phyloP scores from a whole-genome alignment of 495 filamentous ascomycete species.

The Penicillium ucsense region DNA sequence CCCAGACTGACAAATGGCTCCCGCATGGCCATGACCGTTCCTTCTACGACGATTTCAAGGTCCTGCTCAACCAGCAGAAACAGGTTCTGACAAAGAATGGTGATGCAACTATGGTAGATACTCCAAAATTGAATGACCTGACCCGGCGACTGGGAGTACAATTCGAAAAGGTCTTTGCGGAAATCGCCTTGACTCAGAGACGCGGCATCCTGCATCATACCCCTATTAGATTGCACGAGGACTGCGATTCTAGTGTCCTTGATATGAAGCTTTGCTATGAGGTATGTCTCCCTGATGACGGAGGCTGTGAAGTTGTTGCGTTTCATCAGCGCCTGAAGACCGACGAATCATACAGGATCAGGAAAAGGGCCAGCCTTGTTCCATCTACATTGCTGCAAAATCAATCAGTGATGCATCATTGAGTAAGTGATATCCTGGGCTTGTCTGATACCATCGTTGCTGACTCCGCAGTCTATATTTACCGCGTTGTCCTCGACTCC shows the following conservation, averaged over 20 bases:
- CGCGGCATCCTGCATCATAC: constrained; percentile 46
- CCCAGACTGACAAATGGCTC: constrained; percentile 25
- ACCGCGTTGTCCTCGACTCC: constrained; percentile 37
- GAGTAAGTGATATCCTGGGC: constrained; percentile 13
- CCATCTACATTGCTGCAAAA: constrained; percentile 29
- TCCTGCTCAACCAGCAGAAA: constrained; percentile 24
- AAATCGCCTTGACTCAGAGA: constrained; percentile 49
- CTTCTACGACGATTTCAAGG: constrained; percentile 40
- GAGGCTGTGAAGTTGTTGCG: too few relatives aligned
- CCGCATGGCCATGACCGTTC: constrained; percentile 33
- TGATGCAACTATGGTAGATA: constrained; percentile 17
- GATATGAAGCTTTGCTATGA: constrained; percentile 31
- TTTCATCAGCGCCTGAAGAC: not conserved
- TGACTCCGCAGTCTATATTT: constrained; percentile 34
- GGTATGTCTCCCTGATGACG: constrained; percentile 7
- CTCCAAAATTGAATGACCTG: constrained; percentile 45
- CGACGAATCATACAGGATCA: constrained; percentile 8
- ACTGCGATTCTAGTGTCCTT: constrained; percentile 28
- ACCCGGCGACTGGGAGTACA: constrained; percentile 40
- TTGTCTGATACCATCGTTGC: not conserved
- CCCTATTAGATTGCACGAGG: constrained; percentile 33
- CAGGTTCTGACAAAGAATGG: constrained; percentile 13
- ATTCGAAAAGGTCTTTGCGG: constrained; percentile 45
- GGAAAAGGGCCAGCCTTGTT: constrained; percentile 18
- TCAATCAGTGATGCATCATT: constrained; percentile 22